phyloP scores from a whole-genome alignment of 345 rosid species.

The Corymbia maculata region DNA sequence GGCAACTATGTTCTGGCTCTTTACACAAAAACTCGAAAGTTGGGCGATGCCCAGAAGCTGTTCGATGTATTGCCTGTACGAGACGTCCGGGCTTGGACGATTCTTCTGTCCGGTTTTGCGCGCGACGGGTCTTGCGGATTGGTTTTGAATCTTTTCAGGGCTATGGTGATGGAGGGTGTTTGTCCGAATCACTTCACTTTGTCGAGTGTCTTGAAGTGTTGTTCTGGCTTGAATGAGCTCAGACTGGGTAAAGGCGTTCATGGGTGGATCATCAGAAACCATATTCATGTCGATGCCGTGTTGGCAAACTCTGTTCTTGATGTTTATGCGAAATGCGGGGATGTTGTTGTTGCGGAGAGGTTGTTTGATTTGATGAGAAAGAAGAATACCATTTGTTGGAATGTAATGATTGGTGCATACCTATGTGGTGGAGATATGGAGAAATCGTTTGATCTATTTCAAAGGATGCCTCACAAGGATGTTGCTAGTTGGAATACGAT shows the following conservation, averaged over 20 bases:
- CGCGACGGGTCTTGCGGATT: slow-evolving; percentile 6
- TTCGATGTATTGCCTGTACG: slow-evolving; percentile 12
- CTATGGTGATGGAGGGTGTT: slow-evolving; percentile 23
- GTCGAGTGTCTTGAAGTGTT: slow-evolving; percentile 35
- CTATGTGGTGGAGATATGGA: slow-evolving; percentile 20
- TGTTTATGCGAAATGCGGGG: slow-evolving; percentile 35
- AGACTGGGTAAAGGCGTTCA: slow-evolving; percentile 32
- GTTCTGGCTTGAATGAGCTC: slow-evolving; percentile 22
- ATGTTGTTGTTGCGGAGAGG: slow-evolving; percentile 8
- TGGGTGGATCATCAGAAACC: slow-evolving; percentile 38
- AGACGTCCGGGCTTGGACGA: slow-evolving; percentile 39
- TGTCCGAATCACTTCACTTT: slow-evolving; percentile 40
- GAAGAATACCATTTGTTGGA: slow-evolving; percentile 27
- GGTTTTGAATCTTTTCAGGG: slow-evolving; percentile 18
- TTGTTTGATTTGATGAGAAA: slow-evolving; percentile 27
- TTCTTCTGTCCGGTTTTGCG: slow-evolving; percentile 24
- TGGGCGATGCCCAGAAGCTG: slow-evolving; percentile 12
- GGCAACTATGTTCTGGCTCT: slow-evolving; percentile 1
- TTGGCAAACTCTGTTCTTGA: slow-evolving; percentile 38
- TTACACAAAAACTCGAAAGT: neutral
- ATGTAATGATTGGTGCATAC: slow-evolving; percentile 31
- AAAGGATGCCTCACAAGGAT: slow-evolving; percentile 14
- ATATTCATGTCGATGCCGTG: slow-evolving; percentile 20
- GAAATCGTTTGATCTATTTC: slow-evolving; percentile 26
- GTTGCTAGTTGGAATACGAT: slow-evolving; percentile 40